These are phyloP conservation scores for Didymella lethalis DNA, from an alignment of 2,329 filamentous ascomycete genomes.

Conservation along the genomic window DNA sequence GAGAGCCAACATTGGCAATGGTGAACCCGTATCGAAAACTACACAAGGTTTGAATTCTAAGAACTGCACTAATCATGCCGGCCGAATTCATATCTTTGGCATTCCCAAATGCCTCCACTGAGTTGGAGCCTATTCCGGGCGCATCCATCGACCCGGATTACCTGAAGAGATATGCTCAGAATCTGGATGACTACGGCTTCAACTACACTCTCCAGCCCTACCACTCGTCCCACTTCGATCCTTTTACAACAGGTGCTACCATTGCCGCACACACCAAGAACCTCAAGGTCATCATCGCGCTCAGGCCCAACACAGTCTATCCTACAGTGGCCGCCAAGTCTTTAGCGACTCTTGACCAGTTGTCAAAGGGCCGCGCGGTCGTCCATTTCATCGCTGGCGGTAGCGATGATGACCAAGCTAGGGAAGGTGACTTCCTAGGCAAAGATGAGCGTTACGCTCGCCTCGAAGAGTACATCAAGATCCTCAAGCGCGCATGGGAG, in stretches of 20 bases:
- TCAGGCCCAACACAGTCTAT: slow-evolving; percentile 68
- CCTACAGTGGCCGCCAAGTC: slow-evolving; percentile 69
- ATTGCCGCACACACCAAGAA: slow-evolving; percentile 66
- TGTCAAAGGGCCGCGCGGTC: slow-evolving; percentile 64
- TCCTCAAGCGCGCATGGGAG: slow-evolving; percentile 66
- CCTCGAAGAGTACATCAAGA: slow-evolving; percentile 68
- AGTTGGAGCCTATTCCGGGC: slow-evolving; percentile 62
- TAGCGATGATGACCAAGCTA: slow-evolving; percentile 66
- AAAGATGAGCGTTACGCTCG: slow-evolving; percentile 67
- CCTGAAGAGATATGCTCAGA: slow-evolving; percentile 64
- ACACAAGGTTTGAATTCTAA: neutral
- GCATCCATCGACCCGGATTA: slow-evolving; percentile 64
- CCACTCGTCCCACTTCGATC: slow-evolving; percentile 63
- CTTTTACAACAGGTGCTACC: slow-evolving; percentile 66
- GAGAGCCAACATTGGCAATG: slow-evolving; percentile 2
- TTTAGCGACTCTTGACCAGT: slow-evolving; percentile 67
- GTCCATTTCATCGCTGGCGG: slow-evolving; percentile 71
- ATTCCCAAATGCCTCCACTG: slow-evolving; percentile 65
- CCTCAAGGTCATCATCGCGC: slow-evolving; percentile 67
- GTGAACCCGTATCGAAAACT: neutral
- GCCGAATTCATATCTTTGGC: slow-evolving; percentile 67
- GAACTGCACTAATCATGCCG: slow-evolving; percentile 15
- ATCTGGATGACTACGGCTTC: slow-evolving; percentile 67
- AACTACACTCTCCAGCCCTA: slow-evolving; percentile 70
- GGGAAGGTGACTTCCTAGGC: slow-evolving; percentile 66